Base-by-base conservation (phyloP, 1,284 basidiomycete species). In the Trichosporon coremiiforme region DNA sequence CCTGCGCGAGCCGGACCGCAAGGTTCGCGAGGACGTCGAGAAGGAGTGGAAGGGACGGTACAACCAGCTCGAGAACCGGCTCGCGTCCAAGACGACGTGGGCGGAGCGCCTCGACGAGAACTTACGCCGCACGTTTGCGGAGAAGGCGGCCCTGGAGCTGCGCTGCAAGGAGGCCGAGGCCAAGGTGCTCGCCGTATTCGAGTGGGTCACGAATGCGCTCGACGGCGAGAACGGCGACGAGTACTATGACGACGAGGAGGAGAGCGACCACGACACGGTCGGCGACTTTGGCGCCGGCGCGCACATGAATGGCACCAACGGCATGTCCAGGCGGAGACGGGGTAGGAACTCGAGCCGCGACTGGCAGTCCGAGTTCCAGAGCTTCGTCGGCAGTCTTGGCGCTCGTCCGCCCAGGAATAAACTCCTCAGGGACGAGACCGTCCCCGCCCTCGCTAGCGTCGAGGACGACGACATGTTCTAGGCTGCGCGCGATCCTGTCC, bases 21-120 rank as follows among this genome's bases (percentile, higher is more conserved):
- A 89, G 62, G 89, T 92, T 2, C 86, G 89, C 53, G 91, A 93
- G 78, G 91, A 93, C 68, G 90, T 93, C 3, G 92, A 93, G 83
- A 87, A 85, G 73, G 92, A 95, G 79, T 94, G 90, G 89, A 77
- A 82, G 8, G 85, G 71, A 2, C 89, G 87, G 79, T 79, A 94
- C 0, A 88, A 89, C 36, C 86, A 85, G 31, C 88, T 93, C 78
- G 84, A 85, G 68, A 85, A 83, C 75, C 85, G 85, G 74, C 79
- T 88, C 22, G 88, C 90, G 77, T 76, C 74, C 73, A 83, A 83
- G 73, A 73, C 70, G 65, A 79, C 80, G 47, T 83, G 80, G 80
- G 80, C 80, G 1, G 77, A 79, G 66, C 72, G 79, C 41, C 71
- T 83, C 63, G 79, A 83, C 71, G 78, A 81, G 70, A 81, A 83